Percentiles rank a stretch among this genome's conserved stretches.
These are phyloP conservation scores for Trichosporon ovoides DNA, from an alignment of 1,284 basidiomycete genomes.

Conservation along the genomic window DNA sequence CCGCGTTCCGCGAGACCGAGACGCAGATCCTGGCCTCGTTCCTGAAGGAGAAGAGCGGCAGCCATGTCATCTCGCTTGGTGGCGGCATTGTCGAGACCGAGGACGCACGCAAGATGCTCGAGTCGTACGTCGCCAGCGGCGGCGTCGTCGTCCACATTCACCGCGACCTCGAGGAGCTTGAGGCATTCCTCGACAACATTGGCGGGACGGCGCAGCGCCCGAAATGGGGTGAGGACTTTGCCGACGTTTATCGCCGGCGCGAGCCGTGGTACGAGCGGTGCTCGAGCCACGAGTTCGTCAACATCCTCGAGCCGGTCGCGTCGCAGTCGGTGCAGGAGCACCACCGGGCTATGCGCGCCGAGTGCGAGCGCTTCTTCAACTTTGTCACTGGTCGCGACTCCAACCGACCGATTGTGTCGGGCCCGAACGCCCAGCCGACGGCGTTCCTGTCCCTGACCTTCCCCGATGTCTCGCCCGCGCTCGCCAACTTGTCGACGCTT, in stretches of 20 bases:
- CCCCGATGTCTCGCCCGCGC: constrained; percentile 71
- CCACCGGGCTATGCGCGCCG: constrained; percentile 37
- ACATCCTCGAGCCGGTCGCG: constrained; percentile 49
- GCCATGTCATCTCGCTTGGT: constrained; percentile 82
- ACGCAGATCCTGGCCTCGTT: constrained; percentile 59
- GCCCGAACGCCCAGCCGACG: constrained; percentile 57
- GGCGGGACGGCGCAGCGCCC: constrained; percentile 64
- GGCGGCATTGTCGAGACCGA: constrained; percentile 89
- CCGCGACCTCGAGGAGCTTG: constrained; percentile 64
- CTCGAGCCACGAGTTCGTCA: constrained; percentile 77
- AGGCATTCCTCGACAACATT: constrained; percentile 65
- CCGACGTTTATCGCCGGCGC: constrained; percentile 75
- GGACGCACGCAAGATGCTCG: constrained; percentile 64
- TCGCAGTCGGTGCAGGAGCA: constrained; percentile 36
- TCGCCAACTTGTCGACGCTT: constrained; percentile 66
- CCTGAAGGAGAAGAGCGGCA: constrained; percentile 56
- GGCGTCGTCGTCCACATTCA: constrained; percentile 69
- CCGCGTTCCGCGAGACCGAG: constrained; percentile 66
- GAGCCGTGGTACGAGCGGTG: constrained; percentile 85
- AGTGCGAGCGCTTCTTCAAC: constrained; percentile 65
- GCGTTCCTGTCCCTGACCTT: constrained; percentile 92
- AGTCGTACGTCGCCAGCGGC: constrained; percentile 59
- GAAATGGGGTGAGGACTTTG: constrained; percentile 75
- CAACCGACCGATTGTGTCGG: constrained; percentile 54
- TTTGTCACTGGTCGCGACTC: constrained; percentile 73